phyloP scores from a whole-genome alignment of 495 filamentous ascomycete species.

The Penicillium canariense region DNA sequence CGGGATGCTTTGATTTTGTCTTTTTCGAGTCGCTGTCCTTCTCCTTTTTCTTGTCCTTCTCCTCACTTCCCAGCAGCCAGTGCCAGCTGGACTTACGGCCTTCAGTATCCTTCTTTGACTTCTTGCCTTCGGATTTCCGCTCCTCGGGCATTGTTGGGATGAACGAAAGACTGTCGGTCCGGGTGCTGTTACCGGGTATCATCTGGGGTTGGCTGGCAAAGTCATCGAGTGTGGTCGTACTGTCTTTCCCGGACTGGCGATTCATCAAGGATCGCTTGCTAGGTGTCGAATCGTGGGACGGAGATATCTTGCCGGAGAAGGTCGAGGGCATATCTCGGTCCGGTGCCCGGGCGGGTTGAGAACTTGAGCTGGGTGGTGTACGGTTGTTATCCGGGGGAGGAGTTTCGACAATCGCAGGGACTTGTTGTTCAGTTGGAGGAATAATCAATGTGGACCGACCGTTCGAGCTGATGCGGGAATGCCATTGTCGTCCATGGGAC shows the following conservation, averaged over 20 bases:
- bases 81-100: constrained; percentile 81
- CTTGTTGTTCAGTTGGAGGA: constrained; percentile 40
- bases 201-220: constrained; percentile 44
- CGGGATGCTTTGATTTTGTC: constrained; percentile 56
- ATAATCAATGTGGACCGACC: constrained; percentile 44
- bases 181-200: constrained; percentile 66
- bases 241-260: constrained; percentile 31
- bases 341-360: constrained; percentile 53
- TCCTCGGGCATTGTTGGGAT: constrained; percentile 76
- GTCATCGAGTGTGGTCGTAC: constrained; percentile 31
- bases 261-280: constrained; percentile 28
- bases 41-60: constrained; percentile 67
- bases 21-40: constrained; percentile 62
- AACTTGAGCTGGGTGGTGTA: constrained; percentile 23
- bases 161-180: constrained; percentile 78
- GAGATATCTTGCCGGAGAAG: constrained; percentile 23
- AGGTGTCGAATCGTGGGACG: constrained; percentile 20
- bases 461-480: constrained; percentile 45
- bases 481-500: constrained; percentile 39
- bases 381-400: constrained; percentile 44
- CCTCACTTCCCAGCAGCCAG: constrained; percentile 68
- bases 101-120: constrained; percentile 59
- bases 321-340: constrained; percentile 41
- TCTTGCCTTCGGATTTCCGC: constrained; percentile 62
- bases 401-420: constrained; percentile 70